Evolutionary conservation across 23 red algal genomes (phyloP), one percentile per base, ranked within the genome.

Genomic region (Gracilaria domingensis): DNA sequence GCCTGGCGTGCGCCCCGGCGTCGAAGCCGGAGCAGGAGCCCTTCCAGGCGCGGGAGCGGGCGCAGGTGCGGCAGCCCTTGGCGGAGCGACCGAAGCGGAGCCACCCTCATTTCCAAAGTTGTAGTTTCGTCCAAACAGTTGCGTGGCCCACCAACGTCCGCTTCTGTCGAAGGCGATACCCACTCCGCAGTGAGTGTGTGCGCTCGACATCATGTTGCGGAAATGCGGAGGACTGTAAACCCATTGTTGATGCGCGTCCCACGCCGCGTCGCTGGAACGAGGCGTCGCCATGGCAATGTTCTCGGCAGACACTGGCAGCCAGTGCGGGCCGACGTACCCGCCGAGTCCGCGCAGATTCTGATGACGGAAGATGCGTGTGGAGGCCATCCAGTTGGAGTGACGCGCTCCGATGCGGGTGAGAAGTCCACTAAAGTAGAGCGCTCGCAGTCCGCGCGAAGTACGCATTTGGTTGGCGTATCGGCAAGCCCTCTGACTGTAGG

Each of bases 221-320:
- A 85, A 85, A 36, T 85, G 81, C 54, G 59, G 59, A 12, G 56
- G 61, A 55, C 81, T 85, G 8, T 50, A 21, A 12, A 44, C 54
- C 81, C 81, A 85, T 38, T 85, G 81, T 55, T 85, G 35, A 23
- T 85, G 81, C 45, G 81, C 81, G 81, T 85, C 81, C 81, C 55
- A 65, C 4, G 81, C 60, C 18, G 81, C 37, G 81, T 85, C 81
- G 55, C 60, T 17, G 7, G 59, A 62, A 36, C 81, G 81, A 13
- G 81, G 81, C 57, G 65, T n/a, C 13, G 81, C 47, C 81, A 85
- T 85, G 81, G 81, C 81, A 39, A 85, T 85, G 36, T 85, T 85
- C 58, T 85, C 81, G 7, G 81, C 81, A 0, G 81, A 69, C 12
- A 85, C 81, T 32, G 59, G 51, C 14, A 85, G 61, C 81, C 81